Conservation (phyloP, 2,329 filamentous ascomycete genomes). For the Neurospora sp. region DNA sequence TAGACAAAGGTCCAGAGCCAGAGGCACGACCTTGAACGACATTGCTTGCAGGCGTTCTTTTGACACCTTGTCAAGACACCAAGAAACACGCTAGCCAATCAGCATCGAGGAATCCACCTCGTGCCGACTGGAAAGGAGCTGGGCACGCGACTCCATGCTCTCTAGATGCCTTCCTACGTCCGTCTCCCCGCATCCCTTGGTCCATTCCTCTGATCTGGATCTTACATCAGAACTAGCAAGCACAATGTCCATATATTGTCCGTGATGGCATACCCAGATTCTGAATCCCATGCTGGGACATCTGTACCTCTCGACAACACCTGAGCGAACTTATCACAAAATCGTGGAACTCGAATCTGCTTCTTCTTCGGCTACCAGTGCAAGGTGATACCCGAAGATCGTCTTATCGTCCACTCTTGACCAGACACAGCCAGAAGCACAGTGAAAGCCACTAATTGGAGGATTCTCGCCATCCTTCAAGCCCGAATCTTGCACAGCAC, state of each 20-base stretch:
- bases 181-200: neutral
- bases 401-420: neutral
- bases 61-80: neutral
- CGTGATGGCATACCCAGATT: neutral
- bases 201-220: neutral
- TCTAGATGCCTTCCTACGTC: neutral
- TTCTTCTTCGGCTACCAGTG: neutral
- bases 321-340: neutral
- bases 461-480: neutral
- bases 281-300: neutral
- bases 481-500: neutral
- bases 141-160: constrained; percentile 16
- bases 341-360: neutral
- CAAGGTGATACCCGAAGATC: neutral
- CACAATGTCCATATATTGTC: neutral
- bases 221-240: neutral
- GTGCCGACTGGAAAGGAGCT: constrained; percentile 15
- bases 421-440: neutral
- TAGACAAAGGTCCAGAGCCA: neutral
- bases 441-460: neutral
- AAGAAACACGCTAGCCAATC: constrained; percentile 9
- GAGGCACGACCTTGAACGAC: neutral
- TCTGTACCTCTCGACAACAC: neutral
- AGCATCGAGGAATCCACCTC: constrained; percentile 9
- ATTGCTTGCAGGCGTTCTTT: neutral